A percentile compares a stretch with the other conserved stretches of the same genome.
Conservation (phyloP, 768 basidiomycete species). For the Pleurotus giganteus region DNA sequence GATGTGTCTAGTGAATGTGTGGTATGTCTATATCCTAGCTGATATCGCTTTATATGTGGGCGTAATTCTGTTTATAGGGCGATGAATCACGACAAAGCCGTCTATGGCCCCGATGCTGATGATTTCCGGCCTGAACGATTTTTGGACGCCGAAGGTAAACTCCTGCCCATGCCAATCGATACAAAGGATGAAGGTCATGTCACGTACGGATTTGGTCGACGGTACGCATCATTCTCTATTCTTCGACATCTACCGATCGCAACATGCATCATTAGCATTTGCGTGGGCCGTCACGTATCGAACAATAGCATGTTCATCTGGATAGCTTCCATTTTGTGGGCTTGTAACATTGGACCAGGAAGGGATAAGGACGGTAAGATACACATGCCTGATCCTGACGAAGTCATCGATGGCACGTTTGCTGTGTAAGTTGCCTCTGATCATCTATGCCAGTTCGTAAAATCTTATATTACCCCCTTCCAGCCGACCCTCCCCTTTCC, state of each 20-base stretch:
- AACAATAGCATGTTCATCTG: constrained; percentile 32
- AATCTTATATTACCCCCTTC: background rate
- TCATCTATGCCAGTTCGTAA: too few species aligned
- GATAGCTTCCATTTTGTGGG: constrained; percentile 33
- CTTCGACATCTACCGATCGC: background rate
- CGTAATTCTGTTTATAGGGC: background rate
- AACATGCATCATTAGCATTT: constrained; percentile 17
- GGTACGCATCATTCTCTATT: constrained; percentile 12
- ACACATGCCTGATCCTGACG: constrained; percentile 8
- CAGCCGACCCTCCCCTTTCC: constrained; percentile 9
- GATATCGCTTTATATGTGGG: background rate
- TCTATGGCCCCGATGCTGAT: constrained; percentile 2
- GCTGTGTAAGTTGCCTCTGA: background rate
- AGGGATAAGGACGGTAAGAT: constrained; percentile 16
- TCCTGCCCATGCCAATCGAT: constrained; percentile 16
- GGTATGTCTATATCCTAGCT: background rate
- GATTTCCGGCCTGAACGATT: constrained; percentile 7
- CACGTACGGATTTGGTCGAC: constrained; percentile 39
- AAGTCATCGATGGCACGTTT: background rate
- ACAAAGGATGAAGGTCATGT: constrained; percentile 30
- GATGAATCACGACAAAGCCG: background rate
- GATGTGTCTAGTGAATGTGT: constrained; percentile 2
- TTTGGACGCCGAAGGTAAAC: constrained; percentile 21
- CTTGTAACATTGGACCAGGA: constrained; percentile 27
- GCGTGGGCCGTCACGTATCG: constrained; percentile 34